A percentile compares a stretch with the other conserved stretches of the same genome.
phyloP scores from a whole-genome alignment of 441 rosid genomes.

The Aleurites moluccanus region DNA sequence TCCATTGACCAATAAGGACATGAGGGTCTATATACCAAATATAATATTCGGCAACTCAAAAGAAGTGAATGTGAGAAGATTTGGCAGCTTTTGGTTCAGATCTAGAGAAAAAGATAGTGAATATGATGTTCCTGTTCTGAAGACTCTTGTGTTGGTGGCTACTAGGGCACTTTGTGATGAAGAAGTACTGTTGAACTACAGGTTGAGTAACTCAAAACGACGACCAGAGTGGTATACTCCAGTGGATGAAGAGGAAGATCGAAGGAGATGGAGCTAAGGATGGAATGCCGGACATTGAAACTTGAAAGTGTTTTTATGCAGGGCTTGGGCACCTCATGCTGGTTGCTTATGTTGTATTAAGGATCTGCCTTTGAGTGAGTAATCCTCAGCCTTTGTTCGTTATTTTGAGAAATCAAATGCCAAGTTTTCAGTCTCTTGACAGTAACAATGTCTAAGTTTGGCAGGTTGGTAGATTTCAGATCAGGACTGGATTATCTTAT shows the following conservation, averaged over 20 bases:
- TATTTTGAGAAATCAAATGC: background rate
- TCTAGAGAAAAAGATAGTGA: slow-evolving; percentile 29
- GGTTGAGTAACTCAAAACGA: slow-evolving; percentile 61
- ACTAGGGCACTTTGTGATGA: slow-evolving; percentile 65
- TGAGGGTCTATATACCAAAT: slow-evolving; percentile 80
- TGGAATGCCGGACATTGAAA: background rate
- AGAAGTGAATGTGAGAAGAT: slow-evolving; percentile 59
- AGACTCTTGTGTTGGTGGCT: slow-evolving; percentile 75
- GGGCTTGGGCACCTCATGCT: background rate
- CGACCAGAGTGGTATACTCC: slow-evolving; percentile 72
- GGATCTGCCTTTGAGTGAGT: background rate
- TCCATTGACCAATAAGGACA: slow-evolving; percentile 54
- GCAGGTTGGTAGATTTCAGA: background rate
- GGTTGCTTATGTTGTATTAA: background rate
- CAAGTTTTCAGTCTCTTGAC: background rate
- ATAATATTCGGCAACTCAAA: slow-evolving; percentile 45
- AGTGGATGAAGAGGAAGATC: slow-evolving; percentile 79
- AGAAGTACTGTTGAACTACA: slow-evolving; percentile 70
- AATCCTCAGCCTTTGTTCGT: background rate
- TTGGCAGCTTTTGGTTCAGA: slow-evolving; percentile 72
- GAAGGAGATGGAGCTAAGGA: slow-evolving; percentile 59
- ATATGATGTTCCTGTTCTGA: slow-evolving; percentile 41
- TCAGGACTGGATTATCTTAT: background rate
- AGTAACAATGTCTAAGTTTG: background rate
- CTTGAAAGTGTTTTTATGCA: too few species aligned